These are phyloP conservation scores for Aspergillus cristatus DNA, from an alignment of 495 filamentous ascomycete genomes.

Conservation along the genomic window DNA sequence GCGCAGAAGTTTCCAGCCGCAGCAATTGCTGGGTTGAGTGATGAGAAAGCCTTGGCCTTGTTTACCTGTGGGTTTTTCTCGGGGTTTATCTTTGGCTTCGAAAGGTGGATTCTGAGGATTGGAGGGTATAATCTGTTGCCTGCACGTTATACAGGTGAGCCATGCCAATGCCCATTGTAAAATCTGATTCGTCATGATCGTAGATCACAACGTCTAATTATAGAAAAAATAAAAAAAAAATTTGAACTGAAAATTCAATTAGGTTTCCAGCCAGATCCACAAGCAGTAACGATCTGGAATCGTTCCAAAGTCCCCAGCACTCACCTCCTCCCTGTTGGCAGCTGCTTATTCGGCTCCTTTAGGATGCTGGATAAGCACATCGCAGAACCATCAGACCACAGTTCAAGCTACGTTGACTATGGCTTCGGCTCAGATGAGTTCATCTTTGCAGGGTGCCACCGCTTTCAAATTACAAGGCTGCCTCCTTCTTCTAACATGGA, in stretches of 20 bases:
- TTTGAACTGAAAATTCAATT: neutral
- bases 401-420: slow-evolving; percentile 12
- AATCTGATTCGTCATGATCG: no score
- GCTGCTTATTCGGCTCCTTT: slow-evolving; percentile 10
- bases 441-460: slow-evolving; percentile 12
- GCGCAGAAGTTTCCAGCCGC: slow-evolving; percentile 8
- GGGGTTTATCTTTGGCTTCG: slow-evolving; percentile 10
- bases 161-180: neutral
- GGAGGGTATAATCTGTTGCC: slow-evolving; percentile 9
- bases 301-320: slow-evolving; percentile 3
- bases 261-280: slow-evolving; percentile 4
- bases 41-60: slow-evolving; percentile 8
- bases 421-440: slow-evolving; percentile 14
- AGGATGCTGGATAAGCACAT: slow-evolving; percentile 11
- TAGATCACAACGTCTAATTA: no score
- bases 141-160: slow-evolving; percentile 9
- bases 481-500: no score
- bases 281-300: slow-evolving; percentile 8
- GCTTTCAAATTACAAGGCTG: slow-evolving; percentile 10
- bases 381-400: neutral
- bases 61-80: slow-evolving; percentile 13
- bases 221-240: no score
- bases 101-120: slow-evolving; percentile 5
- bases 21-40: slow-evolving; percentile 6
- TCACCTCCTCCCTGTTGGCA: slow-evolving; percentile 7